Conservation (phyloP, 345 rosid genomes). For the Camelina neglecta region DNA sequence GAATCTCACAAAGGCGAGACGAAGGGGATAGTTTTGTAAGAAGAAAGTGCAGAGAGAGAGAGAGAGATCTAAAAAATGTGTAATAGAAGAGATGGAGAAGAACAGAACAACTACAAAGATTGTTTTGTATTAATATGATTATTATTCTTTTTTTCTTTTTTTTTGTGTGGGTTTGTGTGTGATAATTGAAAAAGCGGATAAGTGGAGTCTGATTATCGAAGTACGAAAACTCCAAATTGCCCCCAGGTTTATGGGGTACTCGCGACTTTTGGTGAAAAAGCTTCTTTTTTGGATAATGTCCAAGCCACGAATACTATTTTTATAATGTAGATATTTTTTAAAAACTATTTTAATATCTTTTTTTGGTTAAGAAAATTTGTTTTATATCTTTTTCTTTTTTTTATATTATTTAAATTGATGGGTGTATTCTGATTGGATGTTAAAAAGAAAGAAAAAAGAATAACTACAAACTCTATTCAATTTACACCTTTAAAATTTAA, state of each 20-base stretch:
- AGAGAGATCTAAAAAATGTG: constrained; percentile 35
- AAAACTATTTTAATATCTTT: neutral
- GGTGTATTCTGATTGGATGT: too few relatives aligned
- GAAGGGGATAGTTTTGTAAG: constrained; percentile 18
- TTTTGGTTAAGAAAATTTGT: too few relatives aligned
- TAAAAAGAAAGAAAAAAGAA: too few relatives aligned
- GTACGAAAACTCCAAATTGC: constrained; percentile 18
- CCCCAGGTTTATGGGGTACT: constrained; percentile 32
- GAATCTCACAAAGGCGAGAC: constrained; percentile 28
- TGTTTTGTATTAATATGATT: neutral
- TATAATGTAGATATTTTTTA: constrained; percentile 15
- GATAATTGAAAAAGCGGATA: constrained; percentile 35
- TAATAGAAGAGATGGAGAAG: neutral
- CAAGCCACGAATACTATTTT: neutral
- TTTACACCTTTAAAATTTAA: too few relatives aligned
- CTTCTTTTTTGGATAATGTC: constrained; percentile 41
- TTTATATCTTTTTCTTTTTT: too few relatives aligned
- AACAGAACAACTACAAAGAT: neutral
- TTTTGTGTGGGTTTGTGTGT: neutral
- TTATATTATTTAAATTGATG: too few relatives aligned
- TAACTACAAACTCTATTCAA: too few relatives aligned
- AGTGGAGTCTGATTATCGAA: constrained; percentile 40
- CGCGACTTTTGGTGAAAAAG: constrained; percentile 16
- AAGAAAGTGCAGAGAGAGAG: constrained; percentile 20
- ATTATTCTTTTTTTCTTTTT: neutral